Percentiles rank a stretch among this genome's conserved stretches.
These are phyloP conservation scores for Purshia tridentata DNA, from an alignment of 306 rosid genomes.

Conservation along the genomic window DNA sequence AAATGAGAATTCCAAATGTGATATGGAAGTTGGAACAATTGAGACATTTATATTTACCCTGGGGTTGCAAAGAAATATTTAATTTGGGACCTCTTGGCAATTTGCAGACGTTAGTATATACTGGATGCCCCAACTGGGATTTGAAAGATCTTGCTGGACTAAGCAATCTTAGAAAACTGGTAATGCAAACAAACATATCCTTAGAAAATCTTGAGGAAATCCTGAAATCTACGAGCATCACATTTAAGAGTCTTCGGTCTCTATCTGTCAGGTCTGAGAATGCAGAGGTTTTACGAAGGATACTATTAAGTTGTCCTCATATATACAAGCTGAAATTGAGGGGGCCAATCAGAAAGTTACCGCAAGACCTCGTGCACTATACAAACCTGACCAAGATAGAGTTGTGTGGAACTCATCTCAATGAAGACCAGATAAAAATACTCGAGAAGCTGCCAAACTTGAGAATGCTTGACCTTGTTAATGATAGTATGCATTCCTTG, in stretches of 20 bases:
- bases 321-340: neutral
- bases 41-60: slow-evolving; percentile 39
- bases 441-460: slow-evolving; percentile 46
- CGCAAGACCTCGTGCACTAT: slow-evolving; percentile 18
- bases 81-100: slow-evolving; percentile 32
- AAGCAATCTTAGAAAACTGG: slow-evolving; percentile 44
- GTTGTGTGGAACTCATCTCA: slow-evolving; percentile 33
- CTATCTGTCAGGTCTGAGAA: neutral
- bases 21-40: too few species aligned
- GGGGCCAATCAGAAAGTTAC: neutral
- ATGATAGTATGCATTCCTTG: too few species aligned
- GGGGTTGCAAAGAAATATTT: slow-evolving; percentile 4
- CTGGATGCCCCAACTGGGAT: slow-evolving; percentile 37
- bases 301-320: too few species aligned
- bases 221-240: neutral
- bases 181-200: too few species aligned
- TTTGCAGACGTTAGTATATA: slow-evolving; percentile 43
- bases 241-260: neutral
- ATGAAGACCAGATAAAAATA: slow-evolving; percentile 36
- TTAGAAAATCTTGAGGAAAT: neutral
- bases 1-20: too few species aligned
- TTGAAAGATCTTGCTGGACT: slow-evolving; percentile 34
- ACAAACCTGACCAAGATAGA: slow-evolving; percentile 34
- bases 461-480: slow-evolving; percentile 31
- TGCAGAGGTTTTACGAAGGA: fast-evolving